phyloP scores from a whole-genome alignment of 108 stramenopile species.

The Skeletonema potamos region DNA sequence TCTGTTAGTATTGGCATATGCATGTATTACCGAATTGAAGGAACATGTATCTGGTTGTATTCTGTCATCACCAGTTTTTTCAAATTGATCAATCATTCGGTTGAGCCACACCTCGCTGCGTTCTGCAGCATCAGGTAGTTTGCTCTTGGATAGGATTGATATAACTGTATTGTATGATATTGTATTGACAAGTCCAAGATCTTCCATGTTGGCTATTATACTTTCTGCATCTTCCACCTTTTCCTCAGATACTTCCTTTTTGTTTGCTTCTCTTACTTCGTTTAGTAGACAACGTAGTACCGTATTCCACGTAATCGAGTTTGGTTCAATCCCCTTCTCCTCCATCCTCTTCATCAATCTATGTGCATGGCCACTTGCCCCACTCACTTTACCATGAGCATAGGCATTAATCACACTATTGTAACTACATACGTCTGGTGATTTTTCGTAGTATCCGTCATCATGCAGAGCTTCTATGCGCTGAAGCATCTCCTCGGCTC shows the following conservation, averaged over 20 bases:
- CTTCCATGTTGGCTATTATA: slow-evolving; percentile 28
- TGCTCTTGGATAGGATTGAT: slow-evolving; percentile 49
- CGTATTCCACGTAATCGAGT: slow-evolving; percentile 35
- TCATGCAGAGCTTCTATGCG: slow-evolving; percentile 63
- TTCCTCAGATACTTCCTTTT: neutral
- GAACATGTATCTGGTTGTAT: slow-evolving; percentile 63
- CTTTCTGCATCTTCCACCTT: slow-evolving; percentile 28
- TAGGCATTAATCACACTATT: slow-evolving; percentile 48
- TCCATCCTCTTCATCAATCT: slow-evolving; percentile 26
- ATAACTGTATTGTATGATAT: slow-evolving; percentile 67
- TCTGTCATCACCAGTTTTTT: slow-evolving; percentile 11
- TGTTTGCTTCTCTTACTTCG: slow-evolving; percentile 15
- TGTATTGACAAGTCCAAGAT: slow-evolving; percentile 22
- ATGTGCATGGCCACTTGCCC: slow-evolving; percentile 21
- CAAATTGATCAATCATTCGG: slow-evolving; percentile 40
- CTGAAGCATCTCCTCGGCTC: slow-evolving; percentile 69
- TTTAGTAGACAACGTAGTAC: slow-evolving; percentile 25
- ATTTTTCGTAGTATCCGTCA: slow-evolving; percentile 73
- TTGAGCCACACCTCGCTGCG: slow-evolving; percentile 55
- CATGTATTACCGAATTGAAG: slow-evolving; percentile 64
- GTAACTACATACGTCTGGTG: slow-evolving; percentile 46
- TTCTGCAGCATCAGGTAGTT: slow-evolving; percentile 37
- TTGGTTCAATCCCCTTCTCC: slow-evolving; percentile 23
- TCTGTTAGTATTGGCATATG: slow-evolving; percentile 47
- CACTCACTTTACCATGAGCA: slow-evolving; percentile 23